These are phyloP conservation scores for Amaranthus tricolor DNA, from an alignment of 179 eudicot species.

Conservation along the genomic window DNA sequence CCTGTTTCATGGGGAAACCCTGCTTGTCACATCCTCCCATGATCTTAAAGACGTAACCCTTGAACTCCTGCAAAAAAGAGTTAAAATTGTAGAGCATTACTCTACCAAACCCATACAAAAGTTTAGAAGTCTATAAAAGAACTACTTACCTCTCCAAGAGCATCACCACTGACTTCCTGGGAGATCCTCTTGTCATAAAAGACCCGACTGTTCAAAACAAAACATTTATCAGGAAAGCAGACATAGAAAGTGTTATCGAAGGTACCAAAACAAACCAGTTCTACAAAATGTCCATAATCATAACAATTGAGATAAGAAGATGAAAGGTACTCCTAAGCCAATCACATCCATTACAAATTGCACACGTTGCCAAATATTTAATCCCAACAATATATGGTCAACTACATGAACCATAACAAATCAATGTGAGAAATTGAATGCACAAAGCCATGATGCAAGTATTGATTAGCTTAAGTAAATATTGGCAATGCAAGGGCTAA, in stretches of 20 bases:
- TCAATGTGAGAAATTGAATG: constrained; percentile 36
- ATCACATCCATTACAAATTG: too few relatives aligned
- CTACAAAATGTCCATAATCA: background rate
- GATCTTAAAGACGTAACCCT: constrained; percentile 84
- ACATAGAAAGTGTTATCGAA: background rate
- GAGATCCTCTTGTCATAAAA: constrained; percentile 93
- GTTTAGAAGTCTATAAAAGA: background rate
- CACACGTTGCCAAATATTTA: too few relatives aligned
- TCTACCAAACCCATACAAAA: background rate
- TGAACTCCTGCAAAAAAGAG: constrained; percentile 55
- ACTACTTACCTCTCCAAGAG: constrained; percentile 66
- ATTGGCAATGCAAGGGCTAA: constrained; percentile 34
- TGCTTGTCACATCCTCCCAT: constrained; percentile 96
- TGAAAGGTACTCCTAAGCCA: too few relatives aligned
- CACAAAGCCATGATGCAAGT: constrained; percentile 44
- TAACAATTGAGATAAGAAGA: too few relatives aligned
- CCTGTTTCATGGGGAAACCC: constrained; percentile 94
- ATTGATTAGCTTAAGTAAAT: constrained; percentile 30
- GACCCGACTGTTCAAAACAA: constrained; percentile 47
- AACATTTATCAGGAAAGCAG: background rate
- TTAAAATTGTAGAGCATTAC: background rate
- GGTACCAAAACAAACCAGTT: background rate
- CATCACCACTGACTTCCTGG: constrained; percentile 82
- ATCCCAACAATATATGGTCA: too few relatives aligned
- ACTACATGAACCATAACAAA: background rate